Conservation (phyloP, 1,284 basidiomycete species). For the Exobasidium cylindrosporum region DNA sequence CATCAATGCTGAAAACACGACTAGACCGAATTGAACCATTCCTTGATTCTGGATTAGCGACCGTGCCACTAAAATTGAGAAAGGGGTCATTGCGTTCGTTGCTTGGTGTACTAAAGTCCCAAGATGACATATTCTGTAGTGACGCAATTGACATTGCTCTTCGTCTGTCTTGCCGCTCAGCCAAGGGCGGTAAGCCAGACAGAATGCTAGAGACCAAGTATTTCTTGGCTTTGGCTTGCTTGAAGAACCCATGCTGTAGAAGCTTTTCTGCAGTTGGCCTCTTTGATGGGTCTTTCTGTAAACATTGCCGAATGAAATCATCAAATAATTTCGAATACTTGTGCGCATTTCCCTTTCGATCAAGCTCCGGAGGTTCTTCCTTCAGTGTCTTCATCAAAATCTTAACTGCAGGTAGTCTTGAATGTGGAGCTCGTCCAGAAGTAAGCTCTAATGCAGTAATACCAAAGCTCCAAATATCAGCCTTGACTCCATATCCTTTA, state of each 20-base stretch:
- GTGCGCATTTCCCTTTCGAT: constrained; percentile 69
- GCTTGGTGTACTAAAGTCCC: constrained; percentile 37
- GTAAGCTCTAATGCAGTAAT: constrained; percentile 79
- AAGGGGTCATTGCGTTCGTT: constrained; percentile 38
- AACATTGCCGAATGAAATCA: constrained; percentile 74
- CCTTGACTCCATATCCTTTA: constrained; percentile 72
- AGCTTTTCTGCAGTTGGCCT: constrained; percentile 75
- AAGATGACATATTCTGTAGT: constrained; percentile 31
- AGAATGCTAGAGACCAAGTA: constrained; percentile 73
- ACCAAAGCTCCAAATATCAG: constrained; percentile 88
- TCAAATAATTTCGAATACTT: constrained; percentile 78
- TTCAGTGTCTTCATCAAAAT: constrained; percentile 67
- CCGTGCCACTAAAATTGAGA: constrained; percentile 35
- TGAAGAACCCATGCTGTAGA: constrained; percentile 77
- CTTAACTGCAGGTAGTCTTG: constrained; percentile 69
- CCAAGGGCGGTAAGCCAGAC: constrained; percentile 39
- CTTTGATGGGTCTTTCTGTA: constrained; percentile 74
- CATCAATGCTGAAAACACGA: constrained; percentile 12
- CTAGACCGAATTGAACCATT: not conserved
- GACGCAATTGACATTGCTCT: constrained; percentile 34
- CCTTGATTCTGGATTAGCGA: constrained; percentile 21
- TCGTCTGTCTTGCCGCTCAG: constrained; percentile 38
- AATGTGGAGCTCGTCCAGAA: constrained; percentile 76
- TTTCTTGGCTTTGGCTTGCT: constrained; percentile 68
- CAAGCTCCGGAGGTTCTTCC: constrained; percentile 63